These are phyloP conservation scores for Colletotrichum chrysophilum DNA, from an alignment of 2,329 filamentous ascomycete species.

Conservation along the genomic window DNA sequence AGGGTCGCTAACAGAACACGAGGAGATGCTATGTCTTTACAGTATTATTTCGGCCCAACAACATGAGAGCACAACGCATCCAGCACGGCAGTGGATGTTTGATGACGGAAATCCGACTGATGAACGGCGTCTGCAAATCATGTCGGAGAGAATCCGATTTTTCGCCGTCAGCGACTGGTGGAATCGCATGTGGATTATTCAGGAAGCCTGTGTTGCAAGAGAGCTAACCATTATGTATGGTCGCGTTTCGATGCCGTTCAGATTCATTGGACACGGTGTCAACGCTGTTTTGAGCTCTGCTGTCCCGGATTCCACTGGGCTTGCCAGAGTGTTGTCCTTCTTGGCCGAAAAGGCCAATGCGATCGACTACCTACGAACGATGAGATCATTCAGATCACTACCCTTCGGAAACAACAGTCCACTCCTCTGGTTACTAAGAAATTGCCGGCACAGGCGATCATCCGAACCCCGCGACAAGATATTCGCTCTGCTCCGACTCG, in stretches of 20 bases:
- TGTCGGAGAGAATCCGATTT: neutral
- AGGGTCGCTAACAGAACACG: neutral
- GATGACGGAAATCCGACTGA: too few species aligned
- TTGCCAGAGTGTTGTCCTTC: neutral
- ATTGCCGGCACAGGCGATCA: constrained; percentile 6
- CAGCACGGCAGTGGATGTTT: too few species aligned
- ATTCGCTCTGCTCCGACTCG: constrained; percentile 5
- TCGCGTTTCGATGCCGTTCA: neutral
- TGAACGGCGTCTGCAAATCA: neutral
- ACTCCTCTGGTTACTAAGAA: constrained; percentile 14
- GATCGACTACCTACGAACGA: constrained; percentile 1
- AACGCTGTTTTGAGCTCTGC: too few species aligned
- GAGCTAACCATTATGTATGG: constrained; percentile 6
- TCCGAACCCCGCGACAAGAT: constrained; percentile 23
- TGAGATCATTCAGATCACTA: neutral
- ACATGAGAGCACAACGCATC: neutral
- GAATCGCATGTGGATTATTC: constrained; percentile 23
- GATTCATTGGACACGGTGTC: neutral
- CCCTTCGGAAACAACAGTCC: neutral
- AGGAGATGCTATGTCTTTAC: neutral
- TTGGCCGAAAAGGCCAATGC: neutral
- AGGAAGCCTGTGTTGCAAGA: constrained; percentile 21
- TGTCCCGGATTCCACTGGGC: neutral
- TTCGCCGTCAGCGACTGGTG: constrained; percentile 16
- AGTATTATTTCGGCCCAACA: neutral